Evolutionary conservation across 176 grass and related monocot genomes (phyloP).

Genomic region (Triticum dicoccoides): DNA sequence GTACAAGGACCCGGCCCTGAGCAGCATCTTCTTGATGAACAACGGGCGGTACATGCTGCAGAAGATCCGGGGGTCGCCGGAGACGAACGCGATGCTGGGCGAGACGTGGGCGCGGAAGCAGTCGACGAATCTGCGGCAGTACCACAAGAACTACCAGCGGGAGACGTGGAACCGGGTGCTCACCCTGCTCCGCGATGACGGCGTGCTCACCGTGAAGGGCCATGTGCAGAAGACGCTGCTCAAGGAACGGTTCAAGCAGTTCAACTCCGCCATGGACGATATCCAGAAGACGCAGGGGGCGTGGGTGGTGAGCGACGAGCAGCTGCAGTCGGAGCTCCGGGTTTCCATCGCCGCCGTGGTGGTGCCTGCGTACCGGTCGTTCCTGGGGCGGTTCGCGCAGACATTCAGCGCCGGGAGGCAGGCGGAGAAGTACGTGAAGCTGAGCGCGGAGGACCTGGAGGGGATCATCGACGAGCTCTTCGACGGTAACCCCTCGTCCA

Average conservation of each 20-base stretch:
- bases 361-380: constrained; percentile 83
- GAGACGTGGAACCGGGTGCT: constrained; percentile 91
- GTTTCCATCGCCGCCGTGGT: constrained; percentile 82
- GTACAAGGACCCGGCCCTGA: constrained; percentile 67
- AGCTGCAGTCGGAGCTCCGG: constrained; percentile 85
- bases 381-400: constrained; percentile 75
- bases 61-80: constrained; percentile 74
- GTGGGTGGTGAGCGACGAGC: constrained; percentile 83
- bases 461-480: constrained; percentile 74
- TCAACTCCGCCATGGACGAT: constrained; percentile 86
- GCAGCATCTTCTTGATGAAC: constrained; percentile 97
- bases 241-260: constrained; percentile 89
- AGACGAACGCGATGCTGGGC: constrained; percentile 61
- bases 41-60: constrained; percentile 89
- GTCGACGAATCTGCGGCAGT: constrained; percentile 67
- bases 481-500: constrained; percentile 62
- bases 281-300: constrained; percentile 75
- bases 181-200: constrained; percentile 56
- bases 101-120: constrained; percentile 72
- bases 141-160: constrained; percentile 98
- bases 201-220: constrained; percentile 70
- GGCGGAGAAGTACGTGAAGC: constrained; percentile 92
- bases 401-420: constrained; percentile 61
- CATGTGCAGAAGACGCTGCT: constrained; percentile 67
- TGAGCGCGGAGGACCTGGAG: constrained; percentile 74